A percentile compares a stretch with the other conserved stretches of the same genome.
Conservation (phyloP, 768 basidiomycete species). For the Trametes coccinea region DNA sequence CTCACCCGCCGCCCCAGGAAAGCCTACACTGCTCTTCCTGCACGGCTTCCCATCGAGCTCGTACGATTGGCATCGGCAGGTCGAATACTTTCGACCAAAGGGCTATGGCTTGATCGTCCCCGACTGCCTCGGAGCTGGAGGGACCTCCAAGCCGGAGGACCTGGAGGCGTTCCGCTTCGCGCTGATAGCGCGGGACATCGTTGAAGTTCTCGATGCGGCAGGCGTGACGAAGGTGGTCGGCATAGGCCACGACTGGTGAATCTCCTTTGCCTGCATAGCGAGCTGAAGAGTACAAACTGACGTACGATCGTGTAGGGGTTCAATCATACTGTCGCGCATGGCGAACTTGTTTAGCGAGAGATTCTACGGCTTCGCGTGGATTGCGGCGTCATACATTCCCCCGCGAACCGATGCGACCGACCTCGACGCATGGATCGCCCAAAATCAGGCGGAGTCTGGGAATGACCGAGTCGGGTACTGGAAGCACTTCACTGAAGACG, state of each 20-base stretch:
- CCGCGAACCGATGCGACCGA: slow-evolving; percentile 31
- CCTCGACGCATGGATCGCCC: slow-evolving; percentile 27
- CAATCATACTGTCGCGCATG: slow-evolving; percentile 33
- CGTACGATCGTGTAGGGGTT: slow-evolving; percentile 35
- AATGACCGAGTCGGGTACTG: slow-evolving; percentile 39
- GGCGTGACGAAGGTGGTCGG: slow-evolving; percentile 30
- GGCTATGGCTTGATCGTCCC: slow-evolving; percentile 50
- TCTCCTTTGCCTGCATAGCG: neutral
- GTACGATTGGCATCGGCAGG: slow-evolving; percentile 42
- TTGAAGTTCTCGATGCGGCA: slow-evolving; percentile 36
- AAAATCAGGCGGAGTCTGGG: slow-evolving; percentile 18
- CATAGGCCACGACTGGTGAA: slow-evolving; percentile 38
- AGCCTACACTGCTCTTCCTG: slow-evolving; percentile 43
- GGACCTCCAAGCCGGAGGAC: slow-evolving; percentile 43
- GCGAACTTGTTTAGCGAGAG: slow-evolving; percentile 38
- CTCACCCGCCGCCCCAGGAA: slow-evolving; percentile 25
- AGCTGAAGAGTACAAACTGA: neutral
- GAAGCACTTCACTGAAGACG: slow-evolving; percentile 24
- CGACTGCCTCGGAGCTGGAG: slow-evolving; percentile 48
- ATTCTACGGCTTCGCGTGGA: slow-evolving; percentile 41
- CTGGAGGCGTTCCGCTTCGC: slow-evolving; percentile 25
- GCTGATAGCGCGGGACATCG: slow-evolving; percentile 32
- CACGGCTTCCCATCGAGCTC: slow-evolving; percentile 47
- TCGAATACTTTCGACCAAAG: slow-evolving; percentile 36
- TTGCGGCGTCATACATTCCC: slow-evolving; percentile 34